Conservation (phyloP, 805 yeast species). For the Nakazawaea ambrosiae region DNA sequence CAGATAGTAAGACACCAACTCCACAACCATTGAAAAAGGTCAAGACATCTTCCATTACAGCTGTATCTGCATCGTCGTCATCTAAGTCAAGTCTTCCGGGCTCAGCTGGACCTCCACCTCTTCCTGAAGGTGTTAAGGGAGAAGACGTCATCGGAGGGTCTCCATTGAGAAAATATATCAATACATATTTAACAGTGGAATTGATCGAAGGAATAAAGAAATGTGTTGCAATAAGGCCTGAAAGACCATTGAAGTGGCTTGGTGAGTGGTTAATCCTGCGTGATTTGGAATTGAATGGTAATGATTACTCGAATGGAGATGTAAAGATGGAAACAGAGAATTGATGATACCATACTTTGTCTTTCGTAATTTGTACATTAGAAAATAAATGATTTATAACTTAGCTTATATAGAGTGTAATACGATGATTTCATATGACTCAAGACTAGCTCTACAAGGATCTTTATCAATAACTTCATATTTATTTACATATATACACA, state of each 20-base stretch:
- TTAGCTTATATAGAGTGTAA: background rate
- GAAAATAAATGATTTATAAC: background rate
- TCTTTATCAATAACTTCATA: background rate
- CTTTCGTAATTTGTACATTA: background rate
- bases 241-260: slow-evolving; percentile 30
- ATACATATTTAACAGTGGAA: slow-evolving; percentile 37
- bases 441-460: no score
- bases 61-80: no score
- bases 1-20: slow-evolving; percentile 8
- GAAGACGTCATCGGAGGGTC: slow-evolving; percentile 49
- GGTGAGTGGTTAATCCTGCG: slow-evolving; percentile 31
- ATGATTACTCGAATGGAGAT: no score
- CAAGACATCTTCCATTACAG: no score
- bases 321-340: background rate
- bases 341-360: background rate
- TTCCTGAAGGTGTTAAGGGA: slow-evolving; percentile 9
- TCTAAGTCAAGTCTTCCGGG: no score
- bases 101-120: background rate
- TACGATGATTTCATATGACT: background rate
- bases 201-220: slow-evolving; percentile 36
- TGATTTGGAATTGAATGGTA: slow-evolving; percentile 9
- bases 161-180: slow-evolving; percentile 40
- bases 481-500: no score
- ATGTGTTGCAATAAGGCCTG: slow-evolving; percentile 28
- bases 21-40: slow-evolving; percentile 5